phyloP scores from a whole-genome alignment of 352 stramenopile species.

The Plasmopara halstedii region DNA sequence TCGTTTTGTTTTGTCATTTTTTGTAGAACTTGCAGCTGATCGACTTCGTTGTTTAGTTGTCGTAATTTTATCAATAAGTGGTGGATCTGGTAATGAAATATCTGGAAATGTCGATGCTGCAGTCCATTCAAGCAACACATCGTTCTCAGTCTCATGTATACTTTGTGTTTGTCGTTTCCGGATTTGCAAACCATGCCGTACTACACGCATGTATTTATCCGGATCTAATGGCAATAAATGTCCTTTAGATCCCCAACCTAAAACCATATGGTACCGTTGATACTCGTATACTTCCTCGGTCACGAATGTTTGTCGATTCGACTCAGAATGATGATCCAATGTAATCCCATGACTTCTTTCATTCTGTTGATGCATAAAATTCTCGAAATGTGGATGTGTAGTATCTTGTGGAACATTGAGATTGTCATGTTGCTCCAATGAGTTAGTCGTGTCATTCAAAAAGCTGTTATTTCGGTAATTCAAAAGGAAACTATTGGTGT shows the following conservation, averaged over 20 bases:
- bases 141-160: not conserved
- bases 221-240: constrained; percentile 66
- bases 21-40: constrained; percentile 12
- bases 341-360: not conserved
- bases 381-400: constrained; percentile 3
- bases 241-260: constrained; percentile 70
- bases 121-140: constrained; percentile 25
- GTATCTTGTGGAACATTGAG: constrained; percentile 10
- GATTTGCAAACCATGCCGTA: constrained; percentile 12
- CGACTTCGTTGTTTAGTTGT: constrained; percentile 17
- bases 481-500: constrained; percentile 22
- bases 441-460: constrained; percentile 7
- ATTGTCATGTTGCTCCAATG: constrained; percentile 6
- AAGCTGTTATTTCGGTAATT: constrained; percentile 17
- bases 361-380: not conserved
- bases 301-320: constrained; percentile 15
- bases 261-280: constrained; percentile 59
- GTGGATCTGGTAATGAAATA: constrained; percentile 31
- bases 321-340: not conserved
- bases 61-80: not conserved
- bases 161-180: constrained; percentile 2
- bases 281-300: constrained; percentile 62
- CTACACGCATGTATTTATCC: constrained; percentile 49
- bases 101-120: constrained; percentile 49
- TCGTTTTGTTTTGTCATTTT: too few species aligned